Evolutionary conservation across 1,284 basidiomycete genomes (phyloP).

Genomic region (Ceraceosorus guamensis): DNA sequence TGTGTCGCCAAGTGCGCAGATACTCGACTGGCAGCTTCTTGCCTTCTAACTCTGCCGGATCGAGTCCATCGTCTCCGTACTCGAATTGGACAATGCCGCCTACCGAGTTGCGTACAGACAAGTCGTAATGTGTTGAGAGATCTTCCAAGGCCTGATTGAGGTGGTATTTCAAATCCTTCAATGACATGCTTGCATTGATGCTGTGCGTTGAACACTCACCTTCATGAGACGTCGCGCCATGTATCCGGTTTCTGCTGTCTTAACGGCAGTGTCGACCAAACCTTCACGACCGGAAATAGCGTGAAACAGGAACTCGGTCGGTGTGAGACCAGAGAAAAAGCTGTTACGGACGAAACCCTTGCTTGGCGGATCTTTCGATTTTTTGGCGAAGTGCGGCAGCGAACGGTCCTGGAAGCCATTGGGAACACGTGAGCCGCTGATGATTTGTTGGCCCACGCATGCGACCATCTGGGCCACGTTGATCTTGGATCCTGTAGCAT

Average conservation of each 20-base stretch:
- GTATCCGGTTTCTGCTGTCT: constrained; percentile 98
- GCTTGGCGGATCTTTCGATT: constrained; percentile 89
- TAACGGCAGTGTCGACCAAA: constrained; percentile 97
- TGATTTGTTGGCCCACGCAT: constrained; percentile 99
- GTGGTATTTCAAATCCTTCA: too few relatives aligned
- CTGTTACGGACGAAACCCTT: constrained; percentile 96
- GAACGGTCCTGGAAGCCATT: constrained; percentile 99
- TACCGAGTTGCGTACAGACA: constrained; percentile 89
- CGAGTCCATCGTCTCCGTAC: constrained; percentile 94
- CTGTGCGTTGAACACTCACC: background rate
- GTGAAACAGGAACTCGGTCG: constrained; percentile 97
- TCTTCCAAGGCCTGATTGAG: constrained; percentile 70
- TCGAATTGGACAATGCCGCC: constrained; percentile 97
- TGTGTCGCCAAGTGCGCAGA: constrained; percentile 74
- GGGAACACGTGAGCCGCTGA: constrained; percentile 92
- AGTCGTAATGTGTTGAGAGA: constrained; percentile 90
- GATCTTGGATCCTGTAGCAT: constrained; percentile 68
- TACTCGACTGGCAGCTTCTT: constrained; percentile 69
- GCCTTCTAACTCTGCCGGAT: constrained; percentile 91
- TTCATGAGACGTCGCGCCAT: constrained; percentile 99
- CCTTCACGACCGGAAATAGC: constrained; percentile 98
- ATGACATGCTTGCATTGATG: too few relatives aligned
- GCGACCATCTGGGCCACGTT: constrained; percentile 99
- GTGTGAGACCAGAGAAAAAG: constrained; percentile 88
- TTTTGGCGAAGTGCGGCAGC: constrained; percentile 95